phyloP scores from a whole-genome alignment of 75 land plant genomes.

The Cryptomeria japonica region DNA sequence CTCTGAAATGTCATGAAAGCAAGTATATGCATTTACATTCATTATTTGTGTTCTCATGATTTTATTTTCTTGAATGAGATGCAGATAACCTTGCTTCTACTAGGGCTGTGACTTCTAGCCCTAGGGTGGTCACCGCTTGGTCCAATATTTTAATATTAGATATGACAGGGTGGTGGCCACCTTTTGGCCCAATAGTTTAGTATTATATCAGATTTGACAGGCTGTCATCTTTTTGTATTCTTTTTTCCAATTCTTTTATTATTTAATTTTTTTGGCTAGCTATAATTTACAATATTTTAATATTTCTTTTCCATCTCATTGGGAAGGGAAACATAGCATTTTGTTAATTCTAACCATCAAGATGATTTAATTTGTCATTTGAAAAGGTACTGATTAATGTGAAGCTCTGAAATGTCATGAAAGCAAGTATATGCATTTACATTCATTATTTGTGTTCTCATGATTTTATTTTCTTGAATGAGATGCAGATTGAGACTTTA shows the following conservation, averaged over 20 bases:
- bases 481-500: constrained; percentile 80
- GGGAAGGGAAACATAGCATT: background rate
- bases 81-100: background rate
- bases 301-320: too few species aligned
- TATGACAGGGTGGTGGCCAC: too few species aligned
- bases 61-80: background rate
- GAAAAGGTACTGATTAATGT: background rate
- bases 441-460: background rate
- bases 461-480: background rate
- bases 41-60: background rate
- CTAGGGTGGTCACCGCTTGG: too few species aligned
- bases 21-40: background rate
- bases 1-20: background rate
- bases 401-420: background rate
- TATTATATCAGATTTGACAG: too few species aligned
- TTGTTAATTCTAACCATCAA: background rate
- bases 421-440: background rate
- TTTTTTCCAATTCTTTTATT: too few species aligned
- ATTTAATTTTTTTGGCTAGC: too few species aligned
- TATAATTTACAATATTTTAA: too few species aligned
- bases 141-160: too few species aligned
- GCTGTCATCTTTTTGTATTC: too few species aligned
- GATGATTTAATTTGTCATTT: background rate
- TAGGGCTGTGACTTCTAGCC: too few species aligned
- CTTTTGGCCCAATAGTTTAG: too few species aligned